Percentiles rank a stretch among this genome's conserved stretches.
These are phyloP conservation scores for Psilocybe tampanensis DNA, from an alignment of 768 basidiomycete species.

Conservation along the genomic window DNA sequence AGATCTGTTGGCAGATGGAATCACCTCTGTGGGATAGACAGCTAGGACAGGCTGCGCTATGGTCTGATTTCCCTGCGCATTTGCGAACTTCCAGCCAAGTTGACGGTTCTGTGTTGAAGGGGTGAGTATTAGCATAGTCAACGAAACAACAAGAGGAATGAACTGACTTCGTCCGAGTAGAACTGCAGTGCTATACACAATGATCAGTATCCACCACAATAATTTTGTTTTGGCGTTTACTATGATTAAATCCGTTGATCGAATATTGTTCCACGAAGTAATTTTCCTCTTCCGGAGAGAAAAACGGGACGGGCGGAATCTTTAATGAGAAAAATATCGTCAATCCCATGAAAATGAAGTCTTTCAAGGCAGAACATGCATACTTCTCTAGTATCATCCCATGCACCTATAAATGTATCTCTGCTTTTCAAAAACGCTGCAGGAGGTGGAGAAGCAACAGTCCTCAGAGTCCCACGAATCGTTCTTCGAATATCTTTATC, in stretches of 20 bases:
- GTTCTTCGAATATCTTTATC: conserved; percentile 57
- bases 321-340: conserved; percentile 19
- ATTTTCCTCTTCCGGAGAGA: conserved; percentile 63
- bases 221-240: conserved; percentile 30
- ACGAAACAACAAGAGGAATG: neutral
- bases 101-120: conserved; percentile 38
- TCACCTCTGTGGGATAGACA: conserved; percentile 40
- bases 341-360: neutral
- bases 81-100: conserved; percentile 39
- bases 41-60: conserved; percentile 46
- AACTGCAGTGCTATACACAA: conserved; percentile 59
- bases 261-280: conserved; percentile 68
- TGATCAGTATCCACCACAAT: neutral
- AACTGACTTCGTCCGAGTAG: conserved; percentile 55
- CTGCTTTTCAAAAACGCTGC: conserved; percentile 50
- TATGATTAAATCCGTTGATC: conserved; percentile 59
- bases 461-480: conserved; percentile 57
- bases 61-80: conserved; percentile 48
- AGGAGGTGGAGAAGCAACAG: conserved; percentile 57
- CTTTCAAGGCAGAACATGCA: neutral
- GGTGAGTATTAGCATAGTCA: neutral
- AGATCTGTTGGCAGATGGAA: neutral
- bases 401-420: conserved; percentile 55
- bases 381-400: conserved; percentile 47
- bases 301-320: conserved; percentile 66